Evolutionary conservation across 495 filamentous ascomycete genomes (phyloP), one percentile per base, ranked within the genome.

Genomic region (Cladorrhinum samala): DNA sequence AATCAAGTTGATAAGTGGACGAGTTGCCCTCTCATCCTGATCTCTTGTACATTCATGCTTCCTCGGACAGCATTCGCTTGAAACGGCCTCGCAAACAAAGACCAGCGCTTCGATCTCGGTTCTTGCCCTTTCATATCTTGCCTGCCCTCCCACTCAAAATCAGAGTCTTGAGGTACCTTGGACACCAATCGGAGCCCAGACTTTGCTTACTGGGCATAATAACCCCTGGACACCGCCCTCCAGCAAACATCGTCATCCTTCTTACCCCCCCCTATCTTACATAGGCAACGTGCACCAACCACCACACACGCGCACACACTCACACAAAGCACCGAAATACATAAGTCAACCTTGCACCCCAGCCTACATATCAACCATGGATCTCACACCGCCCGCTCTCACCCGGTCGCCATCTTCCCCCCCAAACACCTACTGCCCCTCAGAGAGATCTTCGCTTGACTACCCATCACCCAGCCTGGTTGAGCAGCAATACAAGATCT

Each of bases 371-470:
- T 54, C 54, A 52, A 63, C 48, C 58, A 77, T 77, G 74, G 73
- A 76, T 61, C 67, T 70, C 54, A 72, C 74, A 64, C 74, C 74
- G 55, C 74, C 74, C 38, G 65, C 72, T 54, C 67, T 77, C 51
- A 74, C 71, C 47, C 66, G 72, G 64, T 77, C 74, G 58, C 68
- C 74, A 18, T 67, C 72, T 16, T 71, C 74, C 33, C 70, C 74
- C 49, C 65, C 72, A 36, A 67, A 72, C 65, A 74, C 72, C 38
- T 73, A 72, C 58, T 75, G 72, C 68, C 62, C 66, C 14, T 77
- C 74, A 21, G 68, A 72, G 48, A 68, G 70, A 56, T 73, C 71
- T 9, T 68, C 68, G 43, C 68, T 77, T 43, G 73, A 72, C 52
- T 77, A 76, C 54, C 67, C 71, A 18, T 71, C 74, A 17, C 69